Percentiles rank a stretch among this genome's conserved stretches.
phyloP scores from a whole-genome alignment of 345 rosid genomes.

The Bruguiera parviflora region DNA sequence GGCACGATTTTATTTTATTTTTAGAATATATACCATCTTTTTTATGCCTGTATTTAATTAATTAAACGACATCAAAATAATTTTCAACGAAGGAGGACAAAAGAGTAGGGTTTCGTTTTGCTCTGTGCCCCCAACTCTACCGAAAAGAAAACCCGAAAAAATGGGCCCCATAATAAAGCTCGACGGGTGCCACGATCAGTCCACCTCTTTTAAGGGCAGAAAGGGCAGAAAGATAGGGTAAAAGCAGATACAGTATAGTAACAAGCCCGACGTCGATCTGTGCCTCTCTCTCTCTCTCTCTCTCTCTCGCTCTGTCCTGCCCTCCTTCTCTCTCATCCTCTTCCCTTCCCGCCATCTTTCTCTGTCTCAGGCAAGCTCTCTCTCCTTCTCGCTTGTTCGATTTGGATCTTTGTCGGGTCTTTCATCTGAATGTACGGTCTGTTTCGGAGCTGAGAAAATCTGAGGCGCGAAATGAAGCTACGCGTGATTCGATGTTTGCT shows the following conservation, averaged over 20 bases:
- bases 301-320: too few species aligned
- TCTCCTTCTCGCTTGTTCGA: not conserved
- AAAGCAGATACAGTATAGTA: not conserved
- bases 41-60: too few species aligned
- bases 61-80: too few species aligned
- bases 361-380: constrained; percentile 16
- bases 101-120: too few species aligned
- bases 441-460: constrained; percentile 1
- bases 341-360: too few species aligned
- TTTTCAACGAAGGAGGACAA: too few species aligned
- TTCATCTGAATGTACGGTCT: not conserved
- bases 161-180: not conserved
- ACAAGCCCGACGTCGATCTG: constrained; percentile 7
- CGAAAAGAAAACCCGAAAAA: not conserved
- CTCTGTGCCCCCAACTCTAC: too few species aligned
- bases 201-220: not conserved
- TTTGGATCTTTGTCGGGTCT: not conserved
- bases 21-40: too few species aligned
- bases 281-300: not conserved
- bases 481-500: not conserved
- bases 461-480: not conserved
- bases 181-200: not conserved
- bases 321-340: not conserved
- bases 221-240: constrained; percentile 9
- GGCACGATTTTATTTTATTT: too few species aligned